phyloP scores from a whole-genome alignment of 345 rosid genomes.

The Hibiscus tridactylites region DNA sequence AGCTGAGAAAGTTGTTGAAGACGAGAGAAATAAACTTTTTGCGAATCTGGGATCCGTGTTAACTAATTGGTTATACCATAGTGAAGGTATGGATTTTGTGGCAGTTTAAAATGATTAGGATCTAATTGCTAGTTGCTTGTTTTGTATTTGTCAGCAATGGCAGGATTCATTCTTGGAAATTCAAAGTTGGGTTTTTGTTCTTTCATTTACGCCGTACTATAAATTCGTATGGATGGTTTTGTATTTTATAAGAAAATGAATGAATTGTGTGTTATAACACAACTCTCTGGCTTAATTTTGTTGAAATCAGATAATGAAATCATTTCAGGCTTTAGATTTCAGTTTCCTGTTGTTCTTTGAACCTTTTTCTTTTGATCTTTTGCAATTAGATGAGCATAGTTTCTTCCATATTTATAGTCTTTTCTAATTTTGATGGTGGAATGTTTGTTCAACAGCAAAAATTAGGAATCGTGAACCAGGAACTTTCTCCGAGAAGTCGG shows the following conservation, averaged over 20 bases:
- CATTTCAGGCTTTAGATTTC: background rate
- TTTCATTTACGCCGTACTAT: background rate
- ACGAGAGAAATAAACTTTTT: background rate
- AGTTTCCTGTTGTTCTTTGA: conserved; percentile 3
- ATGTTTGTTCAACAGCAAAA: conserved; percentile 44
- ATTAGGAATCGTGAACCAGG: conserved; percentile 30
- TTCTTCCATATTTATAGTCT: background rate
- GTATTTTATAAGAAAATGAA: background rate
- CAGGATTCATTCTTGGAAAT: background rate
- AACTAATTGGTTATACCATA: background rate
- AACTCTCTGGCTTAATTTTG: too few species aligned
- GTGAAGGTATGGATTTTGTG: background rate
- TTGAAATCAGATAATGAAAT: background rate
- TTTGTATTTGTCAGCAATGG: background rate
- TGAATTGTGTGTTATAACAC: too few species aligned
- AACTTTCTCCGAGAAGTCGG: conserved; percentile 35
- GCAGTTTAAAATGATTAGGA: background rate
- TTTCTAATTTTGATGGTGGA: conserved; percentile 14
- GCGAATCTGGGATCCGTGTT: background rate
- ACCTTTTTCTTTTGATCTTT: background rate
- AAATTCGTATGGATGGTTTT: background rate
- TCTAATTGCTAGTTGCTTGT: background rate
- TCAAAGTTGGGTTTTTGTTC: background rate
- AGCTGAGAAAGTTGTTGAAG: conserved; percentile 1
- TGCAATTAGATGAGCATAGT: background rate